Evolutionary conservation across 306 rosid genomes (phyloP).

Genomic region (Vigna trinervia): DNA sequence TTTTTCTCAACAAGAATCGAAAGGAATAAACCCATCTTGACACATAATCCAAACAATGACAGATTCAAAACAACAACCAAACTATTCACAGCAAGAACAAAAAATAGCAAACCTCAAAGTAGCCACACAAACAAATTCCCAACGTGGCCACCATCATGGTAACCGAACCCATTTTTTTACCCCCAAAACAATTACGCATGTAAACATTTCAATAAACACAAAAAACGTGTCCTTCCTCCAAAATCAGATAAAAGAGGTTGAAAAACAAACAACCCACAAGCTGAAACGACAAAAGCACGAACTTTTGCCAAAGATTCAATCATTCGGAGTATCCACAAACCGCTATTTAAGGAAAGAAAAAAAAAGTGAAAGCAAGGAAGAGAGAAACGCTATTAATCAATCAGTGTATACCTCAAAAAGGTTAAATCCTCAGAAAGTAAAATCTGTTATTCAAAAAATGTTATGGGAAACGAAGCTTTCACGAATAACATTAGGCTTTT

Average conservation of each 20-base stretch:
- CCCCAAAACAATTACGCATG: background rate
- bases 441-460: conserved; percentile 15
- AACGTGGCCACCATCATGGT: conserved; percentile 20
- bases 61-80: conserved; percentile 7
- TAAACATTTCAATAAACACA: background rate
- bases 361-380: background rate
- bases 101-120: conserved; percentile 38
- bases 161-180: conserved; percentile 29
- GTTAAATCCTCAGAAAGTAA: conserved; percentile 36
- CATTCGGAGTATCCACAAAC: conserved; percentile 34
- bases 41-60: conserved; percentile 31
- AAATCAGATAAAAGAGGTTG: conserved; percentile 31
- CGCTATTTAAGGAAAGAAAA: conserved; percentile 5
- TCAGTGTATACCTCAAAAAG: conserved; percentile 46
- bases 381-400: conserved; percentile 22
- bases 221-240: conserved; percentile 23
- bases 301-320: conserved; percentile 41
- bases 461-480: conserved; percentile 42
- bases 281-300: conserved; percentile 47
- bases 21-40: conserved; percentile 9
- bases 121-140: conserved; percentile 33
- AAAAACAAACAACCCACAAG: conserved; percentile 39
- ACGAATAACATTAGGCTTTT: conserved; percentile 14
- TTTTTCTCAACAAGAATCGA: conserved; percentile 32
- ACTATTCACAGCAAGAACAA: conserved; percentile 17